Percentiles rank a stretch among this genome's conserved stretches.
Evolutionary conservation across 352 stramenopile species (phyloP).

Genomic region (Elongisporangium senticosum): DNA sequence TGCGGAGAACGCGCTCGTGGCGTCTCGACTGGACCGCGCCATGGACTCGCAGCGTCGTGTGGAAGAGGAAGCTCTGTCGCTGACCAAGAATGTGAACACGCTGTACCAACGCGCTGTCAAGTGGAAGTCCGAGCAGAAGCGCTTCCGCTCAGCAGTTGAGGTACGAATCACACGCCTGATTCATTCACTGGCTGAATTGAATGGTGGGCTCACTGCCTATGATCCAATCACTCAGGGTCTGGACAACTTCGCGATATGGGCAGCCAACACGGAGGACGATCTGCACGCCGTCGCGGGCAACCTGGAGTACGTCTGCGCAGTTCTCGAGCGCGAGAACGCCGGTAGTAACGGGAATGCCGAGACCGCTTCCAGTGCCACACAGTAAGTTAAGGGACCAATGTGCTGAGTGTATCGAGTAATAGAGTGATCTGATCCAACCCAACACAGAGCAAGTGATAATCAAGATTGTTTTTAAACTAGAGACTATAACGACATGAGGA

Average conservation of each 20-base stretch:
- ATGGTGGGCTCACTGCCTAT: neutral
- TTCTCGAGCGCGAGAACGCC: conserved; percentile 50
- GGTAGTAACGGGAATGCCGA: conserved; percentile 7
- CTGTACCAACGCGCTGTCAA: conserved; percentile 55
- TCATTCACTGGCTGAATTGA: neutral
- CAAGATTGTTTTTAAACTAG: neutral
- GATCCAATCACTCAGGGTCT: conserved; percentile 19
- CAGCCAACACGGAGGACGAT: conserved; percentile 32
- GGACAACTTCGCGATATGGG: conserved; percentile 56
- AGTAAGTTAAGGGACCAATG: too few relatives aligned
- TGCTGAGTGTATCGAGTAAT: too few relatives aligned
- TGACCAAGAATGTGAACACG: conserved; percentile 52
- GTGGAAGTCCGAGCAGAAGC: conserved; percentile 66
- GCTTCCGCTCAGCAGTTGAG: conserved; percentile 39
- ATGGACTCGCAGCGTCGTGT: conserved; percentile 50
- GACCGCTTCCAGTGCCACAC: too few relatives aligned
- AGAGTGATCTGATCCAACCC: too few relatives aligned
- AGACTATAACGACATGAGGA: neutral
- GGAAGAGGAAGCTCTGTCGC: conserved; percentile 49
- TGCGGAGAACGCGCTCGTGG: conserved; percentile 31
- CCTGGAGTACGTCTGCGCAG: conserved; percentile 59
- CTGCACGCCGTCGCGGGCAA: conserved; percentile 55
- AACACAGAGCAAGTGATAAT: neutral
- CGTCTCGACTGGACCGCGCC: conserved; percentile 39
- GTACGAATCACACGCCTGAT: conserved; percentile 9